These are phyloP conservation scores for Rubia balearica DNA, from an alignment of 305 asterid genomes.

Conservation along the genomic window DNA sequence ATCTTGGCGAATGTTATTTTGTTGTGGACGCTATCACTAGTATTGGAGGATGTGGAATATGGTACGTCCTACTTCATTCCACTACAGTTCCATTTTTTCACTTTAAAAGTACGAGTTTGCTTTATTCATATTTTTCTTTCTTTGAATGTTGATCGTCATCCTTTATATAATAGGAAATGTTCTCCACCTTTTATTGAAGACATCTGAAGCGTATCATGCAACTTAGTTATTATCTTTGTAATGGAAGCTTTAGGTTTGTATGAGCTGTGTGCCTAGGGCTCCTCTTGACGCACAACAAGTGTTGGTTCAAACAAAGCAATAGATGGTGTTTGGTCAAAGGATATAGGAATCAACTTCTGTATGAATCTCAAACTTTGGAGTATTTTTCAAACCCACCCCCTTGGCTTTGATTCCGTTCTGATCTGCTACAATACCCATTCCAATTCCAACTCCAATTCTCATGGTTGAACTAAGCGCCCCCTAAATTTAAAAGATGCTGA, in stretches of 20 bases:
- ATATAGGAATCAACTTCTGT: too few species aligned
- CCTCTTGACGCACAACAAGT: neutral
- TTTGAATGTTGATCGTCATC: neutral
- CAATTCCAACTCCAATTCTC: too few species aligned
- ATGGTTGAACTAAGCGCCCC: too few species aligned
- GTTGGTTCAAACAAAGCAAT: neutral
- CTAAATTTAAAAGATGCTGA: neutral
- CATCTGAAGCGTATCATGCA: neutral
- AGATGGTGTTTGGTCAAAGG: neutral
- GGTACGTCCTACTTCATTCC: slow-evolving; percentile 45
- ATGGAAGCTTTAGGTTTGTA: neutral
- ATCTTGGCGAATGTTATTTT: slow-evolving; percentile 14
- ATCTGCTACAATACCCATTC: too few species aligned
- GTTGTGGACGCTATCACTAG: slow-evolving; percentile 43
- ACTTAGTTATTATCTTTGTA: neutral
- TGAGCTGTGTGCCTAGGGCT: neutral
- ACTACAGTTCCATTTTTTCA: neutral
- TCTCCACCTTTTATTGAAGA: neutral
- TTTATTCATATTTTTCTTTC: neutral
- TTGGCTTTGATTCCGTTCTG: too few species aligned
- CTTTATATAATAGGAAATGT: neutral
- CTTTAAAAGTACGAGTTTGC: neutral
- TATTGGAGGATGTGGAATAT: slow-evolving; percentile 99
- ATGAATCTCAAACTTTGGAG: too few species aligned
- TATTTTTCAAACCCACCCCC: too few species aligned